Conservation (phyloP, 1,139 yeast species). For the Spathaspora jeffriesii region DNA sequence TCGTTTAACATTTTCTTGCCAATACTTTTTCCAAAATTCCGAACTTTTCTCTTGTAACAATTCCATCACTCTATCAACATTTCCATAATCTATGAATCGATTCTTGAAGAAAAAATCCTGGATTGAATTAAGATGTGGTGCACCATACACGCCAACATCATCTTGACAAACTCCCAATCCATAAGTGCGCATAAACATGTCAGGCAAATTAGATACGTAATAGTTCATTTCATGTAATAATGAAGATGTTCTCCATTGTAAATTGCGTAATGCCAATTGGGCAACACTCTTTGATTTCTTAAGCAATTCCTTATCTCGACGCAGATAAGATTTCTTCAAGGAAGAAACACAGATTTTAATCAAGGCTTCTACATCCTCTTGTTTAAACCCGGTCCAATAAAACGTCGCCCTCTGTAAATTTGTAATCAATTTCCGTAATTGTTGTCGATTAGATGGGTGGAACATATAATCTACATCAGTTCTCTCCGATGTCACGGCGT, state of each 20-base stretch:
- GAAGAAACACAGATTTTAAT: slow-evolving; percentile 49
- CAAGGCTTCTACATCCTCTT: slow-evolving; percentile 53
- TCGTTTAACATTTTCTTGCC: slow-evolving; percentile 43
- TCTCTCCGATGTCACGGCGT: slow-evolving; percentile 73
- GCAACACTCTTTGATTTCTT: slow-evolving; percentile 44
- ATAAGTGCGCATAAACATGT: slow-evolving; percentile 34
- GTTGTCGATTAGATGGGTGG: slow-evolving; percentile 55
- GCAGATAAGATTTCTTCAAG: slow-evolving; percentile 37
- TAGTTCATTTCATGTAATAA: slow-evolving; percentile 66
- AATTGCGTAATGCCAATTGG: slow-evolving; percentile 47
- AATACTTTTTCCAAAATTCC: slow-evolving; percentile 54
- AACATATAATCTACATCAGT: slow-evolving; percentile 71
- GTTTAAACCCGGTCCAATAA: slow-evolving; percentile 73
- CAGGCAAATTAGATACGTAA: slow-evolving; percentile 46
- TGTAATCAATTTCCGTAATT: slow-evolving; percentile 55
- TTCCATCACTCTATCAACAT: slow-evolving; percentile 2
- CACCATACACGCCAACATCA: slow-evolving; percentile 51
- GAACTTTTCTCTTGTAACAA: slow-evolving; percentile 28
- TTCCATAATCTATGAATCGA: slow-evolving; percentile 31
- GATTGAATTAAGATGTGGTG: slow-evolving; percentile 54
- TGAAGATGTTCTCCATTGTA: slow-evolving; percentile 57
- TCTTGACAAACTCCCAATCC: slow-evolving; percentile 40
- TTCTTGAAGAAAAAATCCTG: slow-evolving; percentile 58
- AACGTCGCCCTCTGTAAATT: slow-evolving; percentile 69
- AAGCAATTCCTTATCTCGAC: slow-evolving; percentile 39